Evolutionary conservation across 2,329 filamentous ascomycete genomes (phyloP).

Genomic region (Beauveria scarabaeidicola): DNA sequence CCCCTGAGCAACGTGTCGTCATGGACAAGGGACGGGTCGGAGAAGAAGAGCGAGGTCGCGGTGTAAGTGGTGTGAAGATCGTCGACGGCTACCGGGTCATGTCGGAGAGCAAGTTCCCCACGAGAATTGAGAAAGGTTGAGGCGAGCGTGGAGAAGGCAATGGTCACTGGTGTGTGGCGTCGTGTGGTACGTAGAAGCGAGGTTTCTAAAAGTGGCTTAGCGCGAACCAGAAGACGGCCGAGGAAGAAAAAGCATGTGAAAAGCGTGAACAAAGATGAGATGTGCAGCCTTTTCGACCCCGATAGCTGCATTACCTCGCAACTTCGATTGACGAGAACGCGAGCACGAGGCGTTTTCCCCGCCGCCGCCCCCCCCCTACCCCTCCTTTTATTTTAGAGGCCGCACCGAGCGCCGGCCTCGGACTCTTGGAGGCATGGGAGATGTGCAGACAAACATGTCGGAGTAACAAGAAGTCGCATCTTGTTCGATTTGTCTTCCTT

Average conservation of each 20-base stretch:
- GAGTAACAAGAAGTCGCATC: too few relatives aligned
- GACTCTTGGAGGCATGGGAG: too few relatives aligned
- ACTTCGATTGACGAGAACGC: constrained; percentile 3
- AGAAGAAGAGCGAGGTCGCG: background rate
- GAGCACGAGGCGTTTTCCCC: constrained; percentile 1
- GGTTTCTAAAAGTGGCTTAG: background rate
- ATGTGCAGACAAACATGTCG: too few relatives aligned
- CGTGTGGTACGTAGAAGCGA: background rate
- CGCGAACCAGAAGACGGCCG: background rate
- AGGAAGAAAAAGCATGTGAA: constrained; percentile 8
- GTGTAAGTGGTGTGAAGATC: background rate
- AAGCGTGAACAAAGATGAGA: too few relatives aligned
- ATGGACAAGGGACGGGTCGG: constrained; percentile 1
- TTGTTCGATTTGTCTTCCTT: too few relatives aligned
- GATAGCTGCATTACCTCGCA: background rate
- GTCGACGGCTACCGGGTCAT: constrained; percentile 4
- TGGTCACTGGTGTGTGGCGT: background rate
- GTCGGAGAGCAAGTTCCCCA: background rate
- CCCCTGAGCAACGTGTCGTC: background rate
- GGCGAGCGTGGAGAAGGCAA: background rate
- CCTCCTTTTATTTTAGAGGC: background rate
- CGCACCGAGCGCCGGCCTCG: too few relatives aligned
- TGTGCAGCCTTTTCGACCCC: background rate
- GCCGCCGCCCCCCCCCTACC: background rate
- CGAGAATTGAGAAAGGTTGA: background rate